phyloP scores from a whole-genome alignment of 2,329 filamentous ascomycete species.

The Eurotiales sp. region DNA sequence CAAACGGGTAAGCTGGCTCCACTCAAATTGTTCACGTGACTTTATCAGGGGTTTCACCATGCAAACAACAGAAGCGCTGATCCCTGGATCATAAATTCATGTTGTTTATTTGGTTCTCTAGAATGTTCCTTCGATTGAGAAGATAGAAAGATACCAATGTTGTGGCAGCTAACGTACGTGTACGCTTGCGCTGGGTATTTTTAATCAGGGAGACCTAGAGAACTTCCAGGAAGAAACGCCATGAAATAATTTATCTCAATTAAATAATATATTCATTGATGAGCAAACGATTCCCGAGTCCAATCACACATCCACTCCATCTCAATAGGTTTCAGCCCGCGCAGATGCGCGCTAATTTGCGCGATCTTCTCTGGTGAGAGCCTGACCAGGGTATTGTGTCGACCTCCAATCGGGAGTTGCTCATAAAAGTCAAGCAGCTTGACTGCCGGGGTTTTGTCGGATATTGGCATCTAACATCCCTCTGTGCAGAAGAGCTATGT shows the following conservation, averaged over 20 bases:
- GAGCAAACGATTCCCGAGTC: background rate
- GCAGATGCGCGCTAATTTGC: background rate
- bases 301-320: background rate
- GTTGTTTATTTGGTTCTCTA: no score
- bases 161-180: no score
- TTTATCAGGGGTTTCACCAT: no score
- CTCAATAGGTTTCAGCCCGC: background rate
- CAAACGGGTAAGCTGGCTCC: slow-evolving; percentile 1
- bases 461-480: background rate
- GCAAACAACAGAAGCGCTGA: no score
- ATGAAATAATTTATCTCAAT: no score
- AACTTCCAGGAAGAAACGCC: no score
- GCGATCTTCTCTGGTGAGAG: background rate
- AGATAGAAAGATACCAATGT: no score
- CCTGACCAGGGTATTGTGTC: background rate
- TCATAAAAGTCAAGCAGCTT: slow-evolving; percentile 3
- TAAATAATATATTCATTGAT: background rate
- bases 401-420: background rate
- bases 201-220: no score
- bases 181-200: no score
- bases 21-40: background rate
- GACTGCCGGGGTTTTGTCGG: background rate
- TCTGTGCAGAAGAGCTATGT: background rate
- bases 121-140: no score
- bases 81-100: no score